phyloP scores from a whole-genome alignment of 805 yeast species.

The Wickerhamiella sergipiensis region DNA sequence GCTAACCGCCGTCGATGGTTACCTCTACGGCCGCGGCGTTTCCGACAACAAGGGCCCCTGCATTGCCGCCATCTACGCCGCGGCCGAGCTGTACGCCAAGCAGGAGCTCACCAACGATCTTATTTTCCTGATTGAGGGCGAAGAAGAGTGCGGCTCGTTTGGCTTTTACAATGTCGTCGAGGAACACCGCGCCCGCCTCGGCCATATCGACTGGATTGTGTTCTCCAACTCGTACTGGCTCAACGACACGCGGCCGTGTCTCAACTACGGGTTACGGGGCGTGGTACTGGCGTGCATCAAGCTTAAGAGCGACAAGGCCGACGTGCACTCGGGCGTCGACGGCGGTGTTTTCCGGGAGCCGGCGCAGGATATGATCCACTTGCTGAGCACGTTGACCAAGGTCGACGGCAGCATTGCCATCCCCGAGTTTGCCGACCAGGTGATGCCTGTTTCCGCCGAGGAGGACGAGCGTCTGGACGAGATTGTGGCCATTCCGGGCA shows the following conservation, averaged over 20 bases:
- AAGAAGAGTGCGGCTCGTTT: constrained; percentile 84
- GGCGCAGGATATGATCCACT: constrained; percentile 64
- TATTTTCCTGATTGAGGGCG: constrained; percentile 81
- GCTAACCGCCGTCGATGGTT: constrained; percentile 68
- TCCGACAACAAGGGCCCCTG: constrained; percentile 93
- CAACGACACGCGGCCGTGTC: constrained; percentile 75
- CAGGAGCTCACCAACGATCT: constrained; percentile 53
- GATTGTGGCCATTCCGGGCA: neutral
- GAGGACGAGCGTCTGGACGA: constrained; percentile 53
- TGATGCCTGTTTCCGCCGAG: constrained; percentile 39
- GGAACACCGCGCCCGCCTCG: constrained; percentile 36
- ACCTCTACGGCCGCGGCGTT: constrained; percentile 80
- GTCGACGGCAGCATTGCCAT: constrained; percentile 42
- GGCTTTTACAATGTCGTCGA: constrained; percentile 66
- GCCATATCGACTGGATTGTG: constrained; percentile 76
- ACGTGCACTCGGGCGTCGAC: constrained; percentile 91
- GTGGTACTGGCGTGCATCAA: constrained; percentile 69
- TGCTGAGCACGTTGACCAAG: constrained; percentile 47
- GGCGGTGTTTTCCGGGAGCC: constrained; percentile 90
- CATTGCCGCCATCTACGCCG: constrained; percentile 75
- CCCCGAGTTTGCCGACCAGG: constrained; percentile 61
- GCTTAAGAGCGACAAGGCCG: constrained; percentile 62
- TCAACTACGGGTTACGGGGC: constrained; percentile 90
- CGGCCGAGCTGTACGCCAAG: constrained; percentile 48
- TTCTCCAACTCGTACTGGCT: constrained; percentile 91